Percentiles rank a stretch among this genome's conserved stretches.
phyloP scores from a whole-genome alignment of 2,329 filamentous ascomycete species.

The Dactylellina drechsleri region DNA sequence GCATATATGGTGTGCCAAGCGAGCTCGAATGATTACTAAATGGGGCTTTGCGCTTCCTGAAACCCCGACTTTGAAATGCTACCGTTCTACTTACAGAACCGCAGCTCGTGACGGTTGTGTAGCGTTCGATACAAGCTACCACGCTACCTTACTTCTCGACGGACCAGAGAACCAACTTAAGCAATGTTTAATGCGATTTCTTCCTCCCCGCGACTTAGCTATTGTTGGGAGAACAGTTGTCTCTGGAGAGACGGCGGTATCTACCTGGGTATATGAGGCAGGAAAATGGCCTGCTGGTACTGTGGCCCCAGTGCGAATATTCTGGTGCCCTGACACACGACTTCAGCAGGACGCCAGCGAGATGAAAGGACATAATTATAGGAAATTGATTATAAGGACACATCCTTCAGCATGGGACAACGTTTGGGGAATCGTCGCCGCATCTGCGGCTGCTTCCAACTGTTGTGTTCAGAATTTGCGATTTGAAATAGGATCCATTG shows the following conservation, averaged over 20 bases:
- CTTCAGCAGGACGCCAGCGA: conserved; percentile 58
- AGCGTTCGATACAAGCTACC: conserved; percentile 94
- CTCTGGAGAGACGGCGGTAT: conserved; percentile 46
- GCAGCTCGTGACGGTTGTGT: conserved; percentile 79
- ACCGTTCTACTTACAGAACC: conserved; percentile 85
- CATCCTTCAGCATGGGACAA: conserved; percentile 84
- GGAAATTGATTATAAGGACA: conserved; percentile 74
- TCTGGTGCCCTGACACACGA: conserved; percentile 73
- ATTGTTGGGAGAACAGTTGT: conserved; percentile 72
- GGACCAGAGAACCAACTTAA: conserved; percentile 73
- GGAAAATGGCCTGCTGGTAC: conserved; percentile 66
- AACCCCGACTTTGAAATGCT: conserved; percentile 88
- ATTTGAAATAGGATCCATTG: conserved; percentile 78
- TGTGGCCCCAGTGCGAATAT: conserved; percentile 76
- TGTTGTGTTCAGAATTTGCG: conserved; percentile 73
- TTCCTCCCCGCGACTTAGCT: conserved; percentile 70
- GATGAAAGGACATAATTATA: conserved; percentile 63
- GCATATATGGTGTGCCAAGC: conserved; percentile 91
- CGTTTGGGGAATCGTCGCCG: conserved; percentile 72
- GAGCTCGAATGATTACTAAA: conserved; percentile 83
- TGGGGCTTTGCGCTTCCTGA: conserved; percentile 91
- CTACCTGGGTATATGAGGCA: conserved; percentile 63
- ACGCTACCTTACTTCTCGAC: conserved; percentile 82
- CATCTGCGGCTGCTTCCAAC: conserved; percentile 68
- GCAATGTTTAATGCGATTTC: conserved; percentile 73